A percentile compares a stretch with the other conserved stretches of the same genome.
phyloP scores from a whole-genome alignment of 139 green algal species.

The Deuterostichococcus epilithicus region DNA sequence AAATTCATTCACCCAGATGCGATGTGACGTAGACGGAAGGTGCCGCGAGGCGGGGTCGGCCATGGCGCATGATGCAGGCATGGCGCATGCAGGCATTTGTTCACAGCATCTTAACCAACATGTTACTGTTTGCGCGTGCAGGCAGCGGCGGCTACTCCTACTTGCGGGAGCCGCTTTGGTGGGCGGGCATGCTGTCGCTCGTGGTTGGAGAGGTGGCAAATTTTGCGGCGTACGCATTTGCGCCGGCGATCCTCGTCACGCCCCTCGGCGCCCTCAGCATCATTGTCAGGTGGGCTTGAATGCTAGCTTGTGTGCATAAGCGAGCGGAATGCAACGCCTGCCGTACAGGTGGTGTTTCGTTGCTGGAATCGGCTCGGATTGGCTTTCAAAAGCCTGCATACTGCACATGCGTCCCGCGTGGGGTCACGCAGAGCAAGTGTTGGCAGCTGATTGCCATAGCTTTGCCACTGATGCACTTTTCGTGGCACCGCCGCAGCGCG shows the following conservation, averaged over 20 bases:
- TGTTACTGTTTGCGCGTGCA: slow-evolving; percentile 23
- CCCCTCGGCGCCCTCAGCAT: slow-evolving; percentile 87
- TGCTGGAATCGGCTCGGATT: no score
- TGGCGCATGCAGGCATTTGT: neutral
- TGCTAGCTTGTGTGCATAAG: neutral
- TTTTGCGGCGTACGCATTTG: slow-evolving; percentile 97
- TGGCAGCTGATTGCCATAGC: neutral
- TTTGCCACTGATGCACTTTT: neutral
- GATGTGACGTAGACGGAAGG: no score
- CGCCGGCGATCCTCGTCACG: slow-evolving; percentile 92
- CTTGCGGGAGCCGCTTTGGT: slow-evolving; percentile 92
- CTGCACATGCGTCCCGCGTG: neutral
- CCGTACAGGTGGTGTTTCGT: no score
- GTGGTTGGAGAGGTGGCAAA: slow-evolving; percentile 89
- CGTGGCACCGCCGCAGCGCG: slow-evolving; percentile 62
- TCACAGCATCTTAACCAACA: no score
- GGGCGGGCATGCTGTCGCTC: slow-evolving; percentile 90
- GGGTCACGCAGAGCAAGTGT: neutral
- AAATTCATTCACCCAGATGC: no score
- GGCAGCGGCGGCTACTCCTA: slow-evolving; percentile 94
- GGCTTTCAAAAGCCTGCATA: no score
- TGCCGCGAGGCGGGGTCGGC: no score
- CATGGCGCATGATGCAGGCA: slow-evolving; percentile 48
- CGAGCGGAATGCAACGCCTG: neutral
- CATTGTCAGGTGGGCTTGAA: slow-evolving; percentile 69